Conservation (phyloP, 2,329 filamentous ascomycete species). For the Lecanicillium sp. region DNA sequence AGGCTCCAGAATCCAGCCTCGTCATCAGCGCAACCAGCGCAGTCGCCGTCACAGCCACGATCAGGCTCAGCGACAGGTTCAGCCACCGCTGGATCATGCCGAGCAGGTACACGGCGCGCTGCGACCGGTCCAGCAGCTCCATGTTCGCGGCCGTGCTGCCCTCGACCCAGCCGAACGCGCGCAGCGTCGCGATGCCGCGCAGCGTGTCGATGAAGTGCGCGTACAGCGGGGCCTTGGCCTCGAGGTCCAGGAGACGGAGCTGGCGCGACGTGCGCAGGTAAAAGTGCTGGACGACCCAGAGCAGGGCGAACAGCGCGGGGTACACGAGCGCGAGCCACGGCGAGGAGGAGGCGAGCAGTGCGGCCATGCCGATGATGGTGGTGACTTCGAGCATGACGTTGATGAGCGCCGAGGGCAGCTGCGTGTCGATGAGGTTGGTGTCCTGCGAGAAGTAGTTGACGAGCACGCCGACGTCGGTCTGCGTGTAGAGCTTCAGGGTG, state of each 20-base stretch:
- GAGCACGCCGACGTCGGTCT: slow-evolving; percentile 27
- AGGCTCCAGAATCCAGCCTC: slow-evolving; percentile 26
- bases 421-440: slow-evolving; percentile 26
- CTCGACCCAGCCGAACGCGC: slow-evolving; percentile 48
- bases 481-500: slow-evolving; percentile 28
- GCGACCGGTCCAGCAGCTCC: slow-evolving; percentile 43
- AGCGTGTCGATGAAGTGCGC: slow-evolving; percentile 48
- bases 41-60: slow-evolving; percentile 42
- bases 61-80: slow-evolving; percentile 40
- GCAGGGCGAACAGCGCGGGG: slow-evolving; percentile 43
- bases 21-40: slow-evolving; percentile 42
- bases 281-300: slow-evolving; percentile 31
- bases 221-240: slow-evolving; percentile 32
- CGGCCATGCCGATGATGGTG: slow-evolving; percentile 41
- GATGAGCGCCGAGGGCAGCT: slow-evolving; percentile 22
- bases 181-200: slow-evolving; percentile 45
- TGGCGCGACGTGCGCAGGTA: neutral
- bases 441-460: slow-evolving; percentile 34
- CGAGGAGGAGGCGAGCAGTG: slow-evolving; percentile 37
- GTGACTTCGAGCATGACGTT: slow-evolving; percentile 29
- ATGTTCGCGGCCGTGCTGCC: slow-evolving; percentile 38
- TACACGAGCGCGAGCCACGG: slow-evolving; percentile 44
- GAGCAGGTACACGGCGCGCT: slow-evolving; percentile 51
- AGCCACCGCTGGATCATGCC: slow-evolving; percentile 53
- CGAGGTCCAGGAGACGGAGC: slow-evolving; percentile 39